Percentiles rank a stretch among this genome's conserved stretches.
Conservation (phyloP, 495 filamentous ascomycete species). For the Trichocladium uniseriatum region DNA sequence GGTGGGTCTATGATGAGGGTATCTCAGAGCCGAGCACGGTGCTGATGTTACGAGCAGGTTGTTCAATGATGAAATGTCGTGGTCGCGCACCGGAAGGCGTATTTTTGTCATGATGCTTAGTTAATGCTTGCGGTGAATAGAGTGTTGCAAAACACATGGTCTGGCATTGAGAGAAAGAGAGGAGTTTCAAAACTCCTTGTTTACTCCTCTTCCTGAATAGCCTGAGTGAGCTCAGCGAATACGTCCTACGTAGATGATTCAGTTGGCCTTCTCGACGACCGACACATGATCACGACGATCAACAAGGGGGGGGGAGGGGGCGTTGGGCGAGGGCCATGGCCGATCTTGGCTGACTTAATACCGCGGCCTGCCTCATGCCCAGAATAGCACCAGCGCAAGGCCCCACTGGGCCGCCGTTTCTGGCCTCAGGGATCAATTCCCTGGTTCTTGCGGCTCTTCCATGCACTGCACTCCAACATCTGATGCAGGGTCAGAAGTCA, state of each 20-base stretch:
- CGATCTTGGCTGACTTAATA: neutral
- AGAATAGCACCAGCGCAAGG: neutral
- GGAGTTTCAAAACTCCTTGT: no score
- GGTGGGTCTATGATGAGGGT: constrained; percentile 49
- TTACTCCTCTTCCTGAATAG: no score
- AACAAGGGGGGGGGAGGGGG: no score
- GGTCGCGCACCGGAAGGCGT: neutral
- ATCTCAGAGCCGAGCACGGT: neutral
- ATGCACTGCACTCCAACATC: neutral
- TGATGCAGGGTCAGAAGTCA: neutral
- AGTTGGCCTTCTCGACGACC: no score
- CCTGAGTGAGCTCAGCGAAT: no score
- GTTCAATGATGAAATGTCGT: constrained; percentile 8
- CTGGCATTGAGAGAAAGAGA: neutral
- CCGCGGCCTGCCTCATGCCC: neutral
- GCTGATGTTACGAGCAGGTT: constrained; percentile 9
- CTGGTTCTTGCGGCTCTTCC: constrained; percentile 2
- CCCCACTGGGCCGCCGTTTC: neutral
- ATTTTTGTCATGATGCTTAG: neutral
- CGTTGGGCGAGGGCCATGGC: neutral
- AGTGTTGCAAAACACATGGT: constrained; percentile 1
- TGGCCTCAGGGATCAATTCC: neutral
- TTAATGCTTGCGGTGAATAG: constrained; percentile 5
- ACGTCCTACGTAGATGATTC: no score
- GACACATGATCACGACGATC: no score